Evolutionary conservation across 2,329 filamentous ascomycete genomes (phyloP), one percentile per base, ranked within the genome.

Genomic region (Verticillium klebahnii): DNA sequence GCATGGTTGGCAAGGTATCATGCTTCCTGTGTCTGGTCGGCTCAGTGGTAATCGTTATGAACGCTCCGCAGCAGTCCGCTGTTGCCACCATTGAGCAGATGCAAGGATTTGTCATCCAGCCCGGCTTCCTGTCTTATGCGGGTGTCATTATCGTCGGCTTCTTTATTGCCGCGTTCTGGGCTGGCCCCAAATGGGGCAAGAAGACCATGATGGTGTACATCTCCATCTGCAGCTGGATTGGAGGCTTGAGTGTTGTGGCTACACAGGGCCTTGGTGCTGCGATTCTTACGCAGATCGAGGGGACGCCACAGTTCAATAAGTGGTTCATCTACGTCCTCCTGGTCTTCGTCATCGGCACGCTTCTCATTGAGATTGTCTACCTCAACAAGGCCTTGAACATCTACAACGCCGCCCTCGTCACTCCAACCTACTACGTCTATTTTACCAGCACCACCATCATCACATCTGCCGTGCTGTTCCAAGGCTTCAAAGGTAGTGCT

Each of bases 381-480:
- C 82, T 99, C 52, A 99, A 99, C 93, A 99, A 99, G 97, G 95
- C 95, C 6, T 83, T 98, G 61, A 98, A 99, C 72, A 77, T 99
- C 58, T 98, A 94, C 82, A 98, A 99, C 71, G 95, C 95, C 40
- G 94, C 95, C 8, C 85, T 99, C 67, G 95, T 99, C 63, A 99
- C 95, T 0, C 95, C 95, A 0, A 99, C 95, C 2, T 99, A 99
- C 78, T 99, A 99, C 74, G 95, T 99, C 67, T 94, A 96, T 80
- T 99, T 99, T 74, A 99, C 95, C 45, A 96, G 89, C 68, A 90
- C 93, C 5, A 98, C 95, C 23, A 97, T 99, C 67, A 86, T 98
- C 68, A 96, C 93, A 6, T 97, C 94, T 0, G 91, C 93, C 3
- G 88, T 99, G 56, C 81, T 99, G 2, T 98, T 98, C 76, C 89